Conservation (phyloP, 306 rosid genomes). For the Fragaria iinumae region DNA sequence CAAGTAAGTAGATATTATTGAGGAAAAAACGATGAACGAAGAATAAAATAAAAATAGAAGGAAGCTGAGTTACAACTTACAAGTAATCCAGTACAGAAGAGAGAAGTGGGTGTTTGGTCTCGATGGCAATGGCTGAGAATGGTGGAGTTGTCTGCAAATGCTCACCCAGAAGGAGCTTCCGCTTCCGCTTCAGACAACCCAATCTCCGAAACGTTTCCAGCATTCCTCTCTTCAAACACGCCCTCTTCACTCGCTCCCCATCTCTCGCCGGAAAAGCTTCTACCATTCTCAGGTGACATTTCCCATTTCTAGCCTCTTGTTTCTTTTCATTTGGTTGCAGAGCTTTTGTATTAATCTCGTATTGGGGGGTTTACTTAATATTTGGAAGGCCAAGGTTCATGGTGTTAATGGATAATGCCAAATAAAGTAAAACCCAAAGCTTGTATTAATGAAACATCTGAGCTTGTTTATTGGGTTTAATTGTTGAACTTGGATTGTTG, state of each 20-base stretch:
- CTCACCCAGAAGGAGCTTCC: slow-evolving; percentile 13
- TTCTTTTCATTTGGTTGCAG: background rate
- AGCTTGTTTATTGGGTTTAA: background rate
- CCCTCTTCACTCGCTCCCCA: slow-evolving; percentile 14
- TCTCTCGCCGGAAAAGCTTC: slow-evolving; percentile 4
- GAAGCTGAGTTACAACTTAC: too few relatives aligned
- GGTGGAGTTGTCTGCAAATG: slow-evolving; percentile 23
- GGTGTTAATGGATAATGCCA: background rate
- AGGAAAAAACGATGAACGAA: too few relatives aligned
- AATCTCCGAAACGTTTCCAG: slow-evolving; percentile 28
- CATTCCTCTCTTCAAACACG: slow-evolving; percentile 19
- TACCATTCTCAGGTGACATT: slow-evolving; percentile 30
- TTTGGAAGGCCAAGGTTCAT: background rate
- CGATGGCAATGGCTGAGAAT: slow-evolving; percentile 28
- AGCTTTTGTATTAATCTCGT: background rate
- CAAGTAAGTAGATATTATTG: too few relatives aligned
- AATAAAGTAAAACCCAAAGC: background rate
- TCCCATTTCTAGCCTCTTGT: background rate
- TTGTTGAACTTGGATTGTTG: background rate
- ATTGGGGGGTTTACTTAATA: slow-evolving; percentile 10
- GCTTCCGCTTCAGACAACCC: slow-evolving; percentile 11
- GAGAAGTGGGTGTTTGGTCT: background rate
- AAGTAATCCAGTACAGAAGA: too few relatives aligned
- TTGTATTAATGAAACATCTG: background rate
- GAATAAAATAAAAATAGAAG: too few relatives aligned